Percentiles rank a stretch among this genome's conserved stretches.
phyloP scores from a whole-genome alignment of 1,139 yeast species.

The Scheffersomyces quercinus region DNA sequence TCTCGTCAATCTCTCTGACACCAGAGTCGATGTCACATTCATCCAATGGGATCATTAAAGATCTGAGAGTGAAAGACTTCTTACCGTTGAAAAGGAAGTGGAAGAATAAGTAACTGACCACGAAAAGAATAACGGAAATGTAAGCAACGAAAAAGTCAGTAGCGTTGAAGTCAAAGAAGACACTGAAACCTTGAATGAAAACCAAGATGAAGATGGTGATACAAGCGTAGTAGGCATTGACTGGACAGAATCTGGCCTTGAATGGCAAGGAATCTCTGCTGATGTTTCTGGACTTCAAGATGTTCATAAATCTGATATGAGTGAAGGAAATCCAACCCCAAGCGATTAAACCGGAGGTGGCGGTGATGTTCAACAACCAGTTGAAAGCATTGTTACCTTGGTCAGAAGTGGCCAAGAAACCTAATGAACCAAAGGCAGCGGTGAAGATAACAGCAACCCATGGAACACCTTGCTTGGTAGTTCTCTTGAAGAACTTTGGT shows the following conservation, averaged over 20 bases:
- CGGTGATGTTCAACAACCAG: conserved; percentile 82
- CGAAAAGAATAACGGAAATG: conserved; percentile 59
- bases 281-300: conserved; percentile 54
- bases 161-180: conserved; percentile 57
- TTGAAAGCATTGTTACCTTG: conserved; percentile 70
- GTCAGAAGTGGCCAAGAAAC: conserved; percentile 63
- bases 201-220: conserved; percentile 53
- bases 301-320: conserved; percentile 67
- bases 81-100: conserved; percentile 48
- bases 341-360: conserved; percentile 72
- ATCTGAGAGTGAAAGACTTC: conserved; percentile 29
- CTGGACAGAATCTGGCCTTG: conserved; percentile 70
- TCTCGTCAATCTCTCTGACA: conserved; percentile 57
- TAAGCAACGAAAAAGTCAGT: conserved; percentile 66
- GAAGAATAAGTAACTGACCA: conserved; percentile 50
- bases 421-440: conserved; percentile 62
- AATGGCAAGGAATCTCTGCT: conserved; percentile 67
- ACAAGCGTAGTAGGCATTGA: conserved; percentile 58
- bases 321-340: conserved; percentile 71
- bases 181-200: conserved; percentile 69
- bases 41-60: conserved; percentile 44
- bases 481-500: conserved; percentile 53
- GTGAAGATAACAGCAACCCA: conserved; percentile 58
- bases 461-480: conserved; percentile 70
- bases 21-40: conserved; percentile 65